Conservation (phyloP, 202 grass and related monocot species). For the Bolboschoenoplectus hybrid region DNA sequence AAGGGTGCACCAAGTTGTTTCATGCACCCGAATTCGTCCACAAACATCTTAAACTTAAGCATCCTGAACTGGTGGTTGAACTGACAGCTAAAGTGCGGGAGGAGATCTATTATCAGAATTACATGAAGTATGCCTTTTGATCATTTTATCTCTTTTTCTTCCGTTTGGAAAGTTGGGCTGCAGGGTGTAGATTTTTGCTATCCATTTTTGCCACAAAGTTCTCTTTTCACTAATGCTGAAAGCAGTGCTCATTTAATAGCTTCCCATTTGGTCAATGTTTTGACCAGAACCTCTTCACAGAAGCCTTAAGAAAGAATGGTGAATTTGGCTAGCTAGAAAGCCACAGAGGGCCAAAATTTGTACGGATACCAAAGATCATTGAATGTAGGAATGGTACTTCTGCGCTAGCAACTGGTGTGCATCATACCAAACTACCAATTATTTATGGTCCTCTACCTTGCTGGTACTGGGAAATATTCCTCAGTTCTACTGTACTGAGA, state of each 20-base stretch:
- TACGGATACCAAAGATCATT: background rate
- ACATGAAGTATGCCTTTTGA: slow-evolving; percentile 78
- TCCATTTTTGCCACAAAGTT: background rate
- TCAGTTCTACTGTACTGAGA: background rate
- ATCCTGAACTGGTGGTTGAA: slow-evolving; percentile 79
- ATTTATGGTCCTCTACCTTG: slow-evolving; percentile 3
- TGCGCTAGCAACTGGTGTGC: background rate
- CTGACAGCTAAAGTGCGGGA: slow-evolving; percentile 84
- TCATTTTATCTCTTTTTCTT: slow-evolving; percentile 31
- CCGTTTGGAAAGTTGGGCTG: background rate
- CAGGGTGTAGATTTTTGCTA: background rate
- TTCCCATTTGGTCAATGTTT: background rate
- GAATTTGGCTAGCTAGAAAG: background rate
- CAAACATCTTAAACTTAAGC: slow-evolving; percentile 96
- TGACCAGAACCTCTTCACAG: background rate
- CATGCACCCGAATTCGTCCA: slow-evolving; percentile 97
- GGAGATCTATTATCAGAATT: slow-evolving; percentile 95
- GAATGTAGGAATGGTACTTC: background rate
- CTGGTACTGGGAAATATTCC: background rate
- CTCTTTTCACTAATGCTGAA: slow-evolving; percentile 5
- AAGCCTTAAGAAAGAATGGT: background rate
- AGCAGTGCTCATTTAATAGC: background rate
- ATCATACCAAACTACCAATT: background rate
- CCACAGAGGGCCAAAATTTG: background rate
- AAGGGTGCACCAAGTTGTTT: slow-evolving; percentile 96